These are phyloP conservation scores for Fonsecaea erecta DNA, from an alignment of 2,329 filamentous ascomycete genomes.

Conservation along the genomic window DNA sequence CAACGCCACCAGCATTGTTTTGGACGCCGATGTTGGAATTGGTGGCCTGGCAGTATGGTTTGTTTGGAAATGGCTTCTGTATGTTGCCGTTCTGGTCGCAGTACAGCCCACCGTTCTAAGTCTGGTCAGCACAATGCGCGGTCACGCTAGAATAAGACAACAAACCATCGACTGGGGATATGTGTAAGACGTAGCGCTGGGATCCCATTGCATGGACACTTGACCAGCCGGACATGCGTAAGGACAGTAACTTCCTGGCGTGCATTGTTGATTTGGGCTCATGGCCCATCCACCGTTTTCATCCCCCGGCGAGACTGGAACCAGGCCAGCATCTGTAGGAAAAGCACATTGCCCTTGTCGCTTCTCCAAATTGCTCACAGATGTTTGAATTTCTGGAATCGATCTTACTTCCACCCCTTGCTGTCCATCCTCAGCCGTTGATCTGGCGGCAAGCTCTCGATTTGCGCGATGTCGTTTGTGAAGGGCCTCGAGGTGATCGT, in stretches of 20 bases:
- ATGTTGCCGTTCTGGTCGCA: conserved; percentile 70
- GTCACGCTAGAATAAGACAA: conserved; percentile 28
- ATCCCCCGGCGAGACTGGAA: conserved; percentile 66
- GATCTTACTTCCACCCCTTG: conserved; percentile 37
- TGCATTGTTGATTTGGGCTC: conserved; percentile 73
- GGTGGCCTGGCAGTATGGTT: conserved; percentile 72
- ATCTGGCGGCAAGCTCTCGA: conserved; percentile 36
- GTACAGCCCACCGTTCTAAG: conserved; percentile 72
- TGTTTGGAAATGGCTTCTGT: conserved; percentile 69
- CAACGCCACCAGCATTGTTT: conserved; percentile 66
- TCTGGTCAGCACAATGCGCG: conserved; percentile 19
- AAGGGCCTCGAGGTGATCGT: conserved; percentile 43
- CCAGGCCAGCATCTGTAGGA: conserved; percentile 68
- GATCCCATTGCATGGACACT: conserved; percentile 80
- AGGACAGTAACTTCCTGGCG: conserved; percentile 71
- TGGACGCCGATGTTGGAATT: conserved; percentile 67
- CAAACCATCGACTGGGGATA: conserved; percentile 75
- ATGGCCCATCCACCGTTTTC: conserved; percentile 79
- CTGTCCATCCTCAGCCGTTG: conserved; percentile 35
- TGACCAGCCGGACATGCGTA: conserved; percentile 76
- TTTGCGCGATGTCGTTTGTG: conserved; percentile 44
- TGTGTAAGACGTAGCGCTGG: conserved; percentile 66
- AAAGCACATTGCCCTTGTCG: conserved; percentile 66
- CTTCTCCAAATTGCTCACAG: conserved; percentile 52
- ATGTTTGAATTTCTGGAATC: conserved; percentile 18